phyloP scores from a whole-genome alignment of 495 filamentous ascomycete species.

The Poronia punctata region DNA sequence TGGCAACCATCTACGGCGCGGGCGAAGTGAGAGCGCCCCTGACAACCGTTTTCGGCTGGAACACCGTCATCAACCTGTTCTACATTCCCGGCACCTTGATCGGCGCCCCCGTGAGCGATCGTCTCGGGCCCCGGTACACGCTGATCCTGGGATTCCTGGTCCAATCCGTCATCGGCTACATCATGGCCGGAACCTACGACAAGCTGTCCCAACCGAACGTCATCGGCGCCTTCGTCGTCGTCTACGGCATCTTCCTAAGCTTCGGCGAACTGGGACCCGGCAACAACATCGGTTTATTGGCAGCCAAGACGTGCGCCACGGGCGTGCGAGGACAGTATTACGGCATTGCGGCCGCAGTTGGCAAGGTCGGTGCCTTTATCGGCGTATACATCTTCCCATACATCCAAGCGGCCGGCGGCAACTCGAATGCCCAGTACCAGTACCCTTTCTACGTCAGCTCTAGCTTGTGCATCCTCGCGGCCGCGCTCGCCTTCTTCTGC shows the following conservation, averaged over 20 bases:
- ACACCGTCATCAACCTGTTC: slow-evolving; percentile 75
- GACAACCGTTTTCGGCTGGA: slow-evolving; percentile 78
- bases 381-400: slow-evolving; percentile 76
- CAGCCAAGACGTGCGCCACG: slow-evolving; percentile 82
- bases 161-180: slow-evolving; percentile 75
- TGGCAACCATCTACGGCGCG: slow-evolving; percentile 55
- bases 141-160: slow-evolving; percentile 58
- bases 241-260: slow-evolving; percentile 71
- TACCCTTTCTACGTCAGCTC: slow-evolving; percentile 75
- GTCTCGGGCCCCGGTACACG: slow-evolving; percentile 65
- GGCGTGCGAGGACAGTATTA: slow-evolving; percentile 88
- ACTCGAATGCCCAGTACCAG: slow-evolving; percentile 52
- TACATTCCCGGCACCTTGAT: slow-evolving; percentile 75
- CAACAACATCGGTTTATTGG: slow-evolving; percentile 83
- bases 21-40: slow-evolving; percentile 40
- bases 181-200: slow-evolving; percentile 74
- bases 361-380: slow-evolving; percentile 88
- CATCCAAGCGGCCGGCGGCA: slow-evolving; percentile 58
- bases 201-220: slow-evolving; percentile 53
- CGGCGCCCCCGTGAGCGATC: slow-evolving; percentile 69
- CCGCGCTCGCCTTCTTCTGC: slow-evolving; percentile 49
- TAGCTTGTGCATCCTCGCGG: slow-evolving; percentile 56
- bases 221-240: slow-evolving; percentile 70
- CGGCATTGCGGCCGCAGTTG: slow-evolving; percentile 74
- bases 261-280: slow-evolving; percentile 84